phyloP scores from a whole-genome alignment of 2,329 filamentous ascomycete species.

The Chaetomium strumarium region DNA sequence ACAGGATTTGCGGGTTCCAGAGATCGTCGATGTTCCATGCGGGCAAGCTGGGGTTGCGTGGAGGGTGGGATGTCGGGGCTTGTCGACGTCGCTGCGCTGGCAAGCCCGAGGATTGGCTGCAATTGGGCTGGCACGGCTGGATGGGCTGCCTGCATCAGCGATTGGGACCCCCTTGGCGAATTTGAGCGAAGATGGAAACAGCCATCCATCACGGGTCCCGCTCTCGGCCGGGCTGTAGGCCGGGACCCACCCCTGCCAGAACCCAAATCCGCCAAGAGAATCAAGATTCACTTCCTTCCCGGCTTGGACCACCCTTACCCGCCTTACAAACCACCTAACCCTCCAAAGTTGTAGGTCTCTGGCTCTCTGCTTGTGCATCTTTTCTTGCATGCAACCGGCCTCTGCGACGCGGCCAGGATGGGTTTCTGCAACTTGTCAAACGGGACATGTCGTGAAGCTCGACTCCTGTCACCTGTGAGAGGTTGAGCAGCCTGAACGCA shows the following conservation, averaged over 20 bases:
- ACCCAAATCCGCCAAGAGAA: slow-evolving; percentile 4
- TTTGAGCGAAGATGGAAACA: slow-evolving; percentile 11
- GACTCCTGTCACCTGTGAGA: not conserved
- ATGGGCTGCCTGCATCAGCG: slow-evolving; percentile 4
- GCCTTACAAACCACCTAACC: too few relatives aligned
- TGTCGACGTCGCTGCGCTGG: slow-evolving; percentile 45
- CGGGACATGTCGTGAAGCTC: not conserved
- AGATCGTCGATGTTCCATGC: slow-evolving; percentile 38
- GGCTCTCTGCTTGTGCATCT: too few relatives aligned
- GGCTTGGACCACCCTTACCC: too few relatives aligned
- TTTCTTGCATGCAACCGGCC: too few relatives aligned
- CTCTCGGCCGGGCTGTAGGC: slow-evolving; percentile 8
- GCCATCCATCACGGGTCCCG: slow-evolving; percentile 6
- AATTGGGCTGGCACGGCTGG: slow-evolving; percentile 3
- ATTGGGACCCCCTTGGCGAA: slow-evolving; percentile 14
- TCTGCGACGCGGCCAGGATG: not conserved
- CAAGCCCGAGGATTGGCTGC: slow-evolving; percentile 32
- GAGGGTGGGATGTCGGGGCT: slow-evolving; percentile 29
- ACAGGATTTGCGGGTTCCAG: slow-evolving; percentile 35
- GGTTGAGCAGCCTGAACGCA: not conserved
- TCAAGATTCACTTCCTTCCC: not conserved
- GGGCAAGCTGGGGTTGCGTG: slow-evolving; percentile 34
- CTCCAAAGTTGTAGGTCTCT: too few relatives aligned
- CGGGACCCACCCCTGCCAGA: slow-evolving; percentile 7
- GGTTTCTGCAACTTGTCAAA: not conserved